phyloP scores from a whole-genome alignment of 2,329 filamentous ascomycete genomes.

The Sclerotinia trifoliorum region DNA sequence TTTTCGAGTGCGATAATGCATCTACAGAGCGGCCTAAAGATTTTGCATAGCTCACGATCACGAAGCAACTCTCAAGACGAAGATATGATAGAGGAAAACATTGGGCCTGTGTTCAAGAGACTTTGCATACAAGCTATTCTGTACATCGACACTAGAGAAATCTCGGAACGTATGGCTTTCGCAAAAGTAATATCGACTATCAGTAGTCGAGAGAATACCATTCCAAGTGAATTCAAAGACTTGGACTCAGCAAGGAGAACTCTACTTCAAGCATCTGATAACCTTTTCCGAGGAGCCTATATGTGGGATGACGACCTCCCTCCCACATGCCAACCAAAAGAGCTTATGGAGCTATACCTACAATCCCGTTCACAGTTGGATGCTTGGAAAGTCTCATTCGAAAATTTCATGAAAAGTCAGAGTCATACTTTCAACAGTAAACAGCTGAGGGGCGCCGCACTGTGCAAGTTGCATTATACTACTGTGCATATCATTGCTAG shows the following conservation, averaged over 20 bases:
- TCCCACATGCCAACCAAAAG: slow-evolving; percentile 26
- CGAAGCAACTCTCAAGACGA: slow-evolving; percentile 21
- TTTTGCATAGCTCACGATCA: slow-evolving; percentile 29
- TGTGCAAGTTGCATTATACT: slow-evolving; percentile 37
- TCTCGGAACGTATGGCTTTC: slow-evolving; percentile 28
- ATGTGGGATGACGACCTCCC: slow-evolving; percentile 28
- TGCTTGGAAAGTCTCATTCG: slow-evolving; percentile 34
- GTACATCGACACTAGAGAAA: slow-evolving; percentile 34
- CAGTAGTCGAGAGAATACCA: slow-evolving; percentile 21
- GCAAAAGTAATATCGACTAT: slow-evolving; percentile 28
- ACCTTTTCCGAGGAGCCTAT: slow-evolving; percentile 34
- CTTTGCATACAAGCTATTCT: slow-evolving; percentile 36
- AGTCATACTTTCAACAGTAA: slow-evolving; percentile 29
- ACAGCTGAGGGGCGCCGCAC: slow-evolving; percentile 36
- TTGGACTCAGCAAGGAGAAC: slow-evolving; percentile 32
- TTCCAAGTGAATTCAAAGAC: slow-evolving; percentile 30
- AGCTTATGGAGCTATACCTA: slow-evolving; percentile 23
- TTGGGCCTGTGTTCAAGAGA: slow-evolving; percentile 35
- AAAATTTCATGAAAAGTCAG: slow-evolving; percentile 34
- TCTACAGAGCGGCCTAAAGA: slow-evolving; percentile 36
- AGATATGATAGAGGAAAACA: slow-evolving; percentile 31
- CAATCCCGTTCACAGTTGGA: slow-evolving; percentile 26
- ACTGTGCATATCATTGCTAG: slow-evolving; percentile 32
- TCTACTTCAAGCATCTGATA: slow-evolving; percentile 32
- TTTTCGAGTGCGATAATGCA: slow-evolving; percentile 37